Evolutionary conservation across 1,284 basidiomycete genomes (phyloP).

Genomic region (Erythrobasidium hasegawianum): DNA sequence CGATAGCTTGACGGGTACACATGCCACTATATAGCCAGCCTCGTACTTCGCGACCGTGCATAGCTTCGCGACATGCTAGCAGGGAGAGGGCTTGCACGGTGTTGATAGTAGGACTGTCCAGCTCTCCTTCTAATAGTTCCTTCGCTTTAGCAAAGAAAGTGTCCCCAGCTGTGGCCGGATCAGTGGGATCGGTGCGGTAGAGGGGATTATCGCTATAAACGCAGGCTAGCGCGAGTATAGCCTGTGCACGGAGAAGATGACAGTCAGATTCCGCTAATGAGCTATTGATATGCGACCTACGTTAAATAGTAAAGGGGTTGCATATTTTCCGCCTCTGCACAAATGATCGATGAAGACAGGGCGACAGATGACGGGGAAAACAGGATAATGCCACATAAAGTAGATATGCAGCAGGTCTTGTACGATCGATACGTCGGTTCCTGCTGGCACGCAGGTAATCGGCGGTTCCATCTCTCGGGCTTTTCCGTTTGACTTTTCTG

Average conservation of each 20-base stretch:
- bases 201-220: background rate
- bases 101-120: conserved; percentile 13
- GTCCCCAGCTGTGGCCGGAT: conserved; percentile 3
- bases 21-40: conserved; percentile 17
- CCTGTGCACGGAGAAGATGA: background rate
- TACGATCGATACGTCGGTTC: conserved; percentile 1
- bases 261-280: background rate
- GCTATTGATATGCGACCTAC: background rate
- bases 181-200: background rate
- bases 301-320: conserved; percentile 7
- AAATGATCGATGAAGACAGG: conserved; percentile 11
- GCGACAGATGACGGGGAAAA: conserved; percentile 20
- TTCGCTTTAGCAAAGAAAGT: conserved; percentile 2
- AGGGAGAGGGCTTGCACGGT: conserved; percentile 17
- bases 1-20: conserved; percentile 11
- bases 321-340: conserved; percentile 15
- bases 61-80: background rate
- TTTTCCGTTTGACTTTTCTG: no score
- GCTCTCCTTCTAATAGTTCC: conserved; percentile 11
- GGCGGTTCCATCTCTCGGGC: no score
- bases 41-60: conserved; percentile 8
- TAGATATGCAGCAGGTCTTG: conserved; percentile 5
- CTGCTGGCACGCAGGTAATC: background rate
- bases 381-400: conserved; percentile 8
- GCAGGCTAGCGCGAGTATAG: conserved; percentile 6